These are phyloP conservation scores for Paramecium pentaurelia DNA, from an alignment of 73 alveolate genomes.

Conservation along the genomic window DNA sequence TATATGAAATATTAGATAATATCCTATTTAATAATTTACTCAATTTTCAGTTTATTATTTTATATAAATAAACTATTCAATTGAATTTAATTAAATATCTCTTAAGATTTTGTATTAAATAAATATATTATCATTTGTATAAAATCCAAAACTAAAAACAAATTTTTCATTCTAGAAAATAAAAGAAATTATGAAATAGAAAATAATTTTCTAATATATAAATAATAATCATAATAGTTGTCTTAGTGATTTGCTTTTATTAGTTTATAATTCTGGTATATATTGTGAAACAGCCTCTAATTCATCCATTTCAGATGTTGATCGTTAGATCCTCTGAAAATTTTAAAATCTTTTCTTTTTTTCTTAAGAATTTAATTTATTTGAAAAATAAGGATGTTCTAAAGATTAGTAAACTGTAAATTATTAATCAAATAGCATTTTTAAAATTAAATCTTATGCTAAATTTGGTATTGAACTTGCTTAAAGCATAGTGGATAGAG, in stretches of 20 bases:
- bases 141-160: too few species aligned
- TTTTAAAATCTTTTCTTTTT: background rate
- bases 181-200: background rate
- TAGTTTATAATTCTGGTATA: background rate
- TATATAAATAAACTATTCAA: too few species aligned
- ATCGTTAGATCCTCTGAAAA: background rate
- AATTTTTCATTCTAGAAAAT: background rate
- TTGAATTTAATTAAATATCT: too few species aligned
- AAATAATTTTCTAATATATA: too few species aligned
- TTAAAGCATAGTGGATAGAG: background rate
- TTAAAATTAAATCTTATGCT: background rate
- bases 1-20: too few species aligned
- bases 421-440: background rate
- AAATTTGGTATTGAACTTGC: background rate
- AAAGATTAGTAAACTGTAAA: background rate
- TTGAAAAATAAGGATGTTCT: background rate
- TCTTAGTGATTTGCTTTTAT: background rate
- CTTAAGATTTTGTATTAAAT: too few species aligned
- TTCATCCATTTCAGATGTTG: background rate
- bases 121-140: too few species aligned
- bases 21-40: background rate
- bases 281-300: background rate
- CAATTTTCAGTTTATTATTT: too few species aligned
- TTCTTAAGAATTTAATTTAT: background rate
- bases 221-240: background rate